Evolutionary conservation across 306 rosid genomes (phyloP).

Genomic region (Luffa aegyptiaca): DNA sequence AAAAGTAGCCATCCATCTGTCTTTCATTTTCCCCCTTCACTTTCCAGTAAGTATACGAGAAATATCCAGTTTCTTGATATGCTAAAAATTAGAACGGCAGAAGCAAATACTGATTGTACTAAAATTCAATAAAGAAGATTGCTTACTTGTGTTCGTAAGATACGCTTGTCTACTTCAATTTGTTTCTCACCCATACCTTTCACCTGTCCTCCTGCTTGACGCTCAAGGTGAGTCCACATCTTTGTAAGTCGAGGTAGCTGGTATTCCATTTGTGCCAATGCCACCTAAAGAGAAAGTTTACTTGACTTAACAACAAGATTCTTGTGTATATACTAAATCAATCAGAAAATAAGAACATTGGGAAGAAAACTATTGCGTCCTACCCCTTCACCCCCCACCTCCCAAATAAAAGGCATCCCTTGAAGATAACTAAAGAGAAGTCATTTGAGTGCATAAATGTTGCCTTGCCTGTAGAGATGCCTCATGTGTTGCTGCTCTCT

Average conservation of each 20-base stretch:
- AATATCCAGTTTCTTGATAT: neutral
- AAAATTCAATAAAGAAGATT: neutral
- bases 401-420: neutral
- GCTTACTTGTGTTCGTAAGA: conserved; percentile 85
- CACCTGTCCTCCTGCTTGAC: conserved; percentile 95
- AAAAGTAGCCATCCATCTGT: neutral
- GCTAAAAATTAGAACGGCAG: neutral
- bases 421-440: neutral
- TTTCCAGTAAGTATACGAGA: neutral
- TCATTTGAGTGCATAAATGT: conserved; percentile 8
- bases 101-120: neutral
- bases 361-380: neutral
- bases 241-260: conserved; percentile 91
- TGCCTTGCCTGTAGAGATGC: conserved; percentile 95
- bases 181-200: conserved; percentile 99
- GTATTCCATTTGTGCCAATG: conserved; percentile 97
- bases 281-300: conserved; percentile 41
- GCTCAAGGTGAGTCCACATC: conserved; percentile 99
- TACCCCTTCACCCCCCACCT: neutral
- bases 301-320: neutral
- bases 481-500: conserved; percentile 98
- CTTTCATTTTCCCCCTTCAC: neutral
- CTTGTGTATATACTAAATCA: neutral
- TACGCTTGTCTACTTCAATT: conserved; percentile 96
- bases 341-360: neutral